Evolutionary conservation across 345 rosid species (phyloP).

Genomic region (Punica granatum): DNA sequence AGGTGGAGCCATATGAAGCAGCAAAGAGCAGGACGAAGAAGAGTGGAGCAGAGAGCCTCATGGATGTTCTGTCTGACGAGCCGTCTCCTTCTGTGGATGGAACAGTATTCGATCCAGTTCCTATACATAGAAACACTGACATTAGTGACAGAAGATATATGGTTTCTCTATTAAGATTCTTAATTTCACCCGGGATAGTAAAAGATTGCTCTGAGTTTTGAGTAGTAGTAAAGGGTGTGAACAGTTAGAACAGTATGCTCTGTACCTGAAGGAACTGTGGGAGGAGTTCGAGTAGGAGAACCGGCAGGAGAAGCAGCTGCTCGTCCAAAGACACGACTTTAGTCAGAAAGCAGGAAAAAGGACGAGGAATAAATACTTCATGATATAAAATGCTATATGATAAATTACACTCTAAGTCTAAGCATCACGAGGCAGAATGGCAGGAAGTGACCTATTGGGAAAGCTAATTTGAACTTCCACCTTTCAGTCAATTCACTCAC

Average conservation of each 20-base stretch:
- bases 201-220: too few species aligned
- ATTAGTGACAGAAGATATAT: neutral
- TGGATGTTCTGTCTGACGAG: conserved; percentile 53
- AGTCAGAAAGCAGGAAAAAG: neutral
- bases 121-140: conserved; percentile 16
- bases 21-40: neutral
- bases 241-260: neutral
- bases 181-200: too few species aligned
- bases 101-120: conserved; percentile 51
- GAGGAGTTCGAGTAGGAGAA: neutral
- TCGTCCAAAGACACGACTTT: neutral
- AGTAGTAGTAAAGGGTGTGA: neutral
- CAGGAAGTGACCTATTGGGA: too few species aligned
- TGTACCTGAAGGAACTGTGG: conserved; percentile 53
- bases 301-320: conserved; percentile 38
- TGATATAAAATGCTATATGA: neutral
- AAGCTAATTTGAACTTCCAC: too few species aligned
- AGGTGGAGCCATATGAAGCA: conserved; percentile 1
- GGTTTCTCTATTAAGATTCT: neutral
- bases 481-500: neutral
- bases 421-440: too few species aligned
- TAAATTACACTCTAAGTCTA: too few species aligned
- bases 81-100: conserved; percentile 50
- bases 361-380: neutral
- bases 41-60: conserved; percentile 42